Evolutionary conservation across 257 asterid species (phyloP).

Genomic region (Ilex asprella): DNA sequence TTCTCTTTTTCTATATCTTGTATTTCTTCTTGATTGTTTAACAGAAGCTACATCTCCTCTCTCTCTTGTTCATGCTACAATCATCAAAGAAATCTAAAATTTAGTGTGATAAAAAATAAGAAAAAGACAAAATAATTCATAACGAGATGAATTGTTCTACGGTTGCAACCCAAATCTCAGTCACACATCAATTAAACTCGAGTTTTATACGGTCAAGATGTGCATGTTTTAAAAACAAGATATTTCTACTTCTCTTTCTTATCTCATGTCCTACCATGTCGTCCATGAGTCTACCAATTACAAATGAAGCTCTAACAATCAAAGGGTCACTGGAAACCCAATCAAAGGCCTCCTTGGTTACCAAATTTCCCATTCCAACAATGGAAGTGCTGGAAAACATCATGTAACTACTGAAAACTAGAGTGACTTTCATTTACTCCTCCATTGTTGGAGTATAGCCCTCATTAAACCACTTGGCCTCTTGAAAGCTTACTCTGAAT

Average conservation of each 20-base stretch:
- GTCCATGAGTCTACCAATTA: slow-evolving; percentile 25
- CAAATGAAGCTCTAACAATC: slow-evolving; percentile 12
- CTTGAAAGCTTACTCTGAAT: slow-evolving; percentile 9
- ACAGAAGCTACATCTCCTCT: background rate
- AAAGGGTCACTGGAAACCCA: slow-evolving; percentile 26
- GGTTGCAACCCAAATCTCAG: no score
- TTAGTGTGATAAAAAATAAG: no score
- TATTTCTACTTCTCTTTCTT: background rate
- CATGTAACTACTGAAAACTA: background rate
- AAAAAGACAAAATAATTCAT: no score
- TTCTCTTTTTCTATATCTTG: no score
- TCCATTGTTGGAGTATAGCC: slow-evolving; percentile 15
- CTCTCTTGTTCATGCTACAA: slow-evolving; percentile 2
- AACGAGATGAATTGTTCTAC: no score
- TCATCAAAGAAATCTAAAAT: no score
- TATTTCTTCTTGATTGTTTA: no score
- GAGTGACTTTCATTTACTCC: slow-evolving; percentile 26
- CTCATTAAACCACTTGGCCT: background rate
- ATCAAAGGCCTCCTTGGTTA: slow-evolving; percentile 11
- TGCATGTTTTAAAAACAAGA: no score
- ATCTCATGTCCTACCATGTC: slow-evolving; percentile 27
- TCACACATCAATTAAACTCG: no score
- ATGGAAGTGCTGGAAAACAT: slow-evolving; percentile 11
- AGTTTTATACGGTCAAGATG: no score
- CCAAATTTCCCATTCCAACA: slow-evolving; percentile 18